Evolutionary conservation across 352 stramenopile genomes (phyloP), one percentile per base, ranked within the genome.

Genomic region (Pythium coloratum): DNA sequence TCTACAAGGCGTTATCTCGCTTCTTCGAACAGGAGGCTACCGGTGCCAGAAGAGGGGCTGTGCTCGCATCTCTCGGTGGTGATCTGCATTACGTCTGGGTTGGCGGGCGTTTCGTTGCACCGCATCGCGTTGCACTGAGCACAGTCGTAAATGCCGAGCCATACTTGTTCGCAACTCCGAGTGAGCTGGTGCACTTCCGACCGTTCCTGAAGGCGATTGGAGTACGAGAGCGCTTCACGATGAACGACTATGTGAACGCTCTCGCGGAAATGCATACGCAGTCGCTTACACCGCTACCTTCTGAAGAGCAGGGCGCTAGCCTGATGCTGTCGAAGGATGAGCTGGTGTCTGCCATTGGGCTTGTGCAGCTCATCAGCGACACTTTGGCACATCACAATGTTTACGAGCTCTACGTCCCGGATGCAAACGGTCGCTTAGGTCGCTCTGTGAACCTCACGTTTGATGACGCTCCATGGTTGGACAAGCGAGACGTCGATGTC

Each of bases 281-380:
- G 58, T 76, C 62, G 28, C 58, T 75, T 46, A 36, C 26, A 40
- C 46, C 54, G 26, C 44, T 66, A 18, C 58, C 42, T 50, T 53
- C 55, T 62, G 66, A 61, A 16, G 64, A 70, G 51, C 13, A 24
- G 30, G 2, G 32, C 2, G 9, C 26, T 16, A 44, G 51, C 5
- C 53, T 53, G 1, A 16, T 49, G 49, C 26, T 71, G 30, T 64
- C 76, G 36, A 70, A 88, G 13, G 78, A 89, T 30, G 80, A 86
- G 53, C 44, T 91, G 40, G 65, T 73, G 16, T 77, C 75, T 40
- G 78, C 76, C 2, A 89, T 92, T 60, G 81, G 81, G 12, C 74
- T 92, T 46, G 72, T 89, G 20, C 84, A 92, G 63, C 64, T 86
- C 16, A 77, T 92, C 57, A 90, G 82, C 63, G 84, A 92, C 55